Conservation (phyloP, 2,329 filamentous ascomycete species). For the Aspergillus uvarum region DNA sequence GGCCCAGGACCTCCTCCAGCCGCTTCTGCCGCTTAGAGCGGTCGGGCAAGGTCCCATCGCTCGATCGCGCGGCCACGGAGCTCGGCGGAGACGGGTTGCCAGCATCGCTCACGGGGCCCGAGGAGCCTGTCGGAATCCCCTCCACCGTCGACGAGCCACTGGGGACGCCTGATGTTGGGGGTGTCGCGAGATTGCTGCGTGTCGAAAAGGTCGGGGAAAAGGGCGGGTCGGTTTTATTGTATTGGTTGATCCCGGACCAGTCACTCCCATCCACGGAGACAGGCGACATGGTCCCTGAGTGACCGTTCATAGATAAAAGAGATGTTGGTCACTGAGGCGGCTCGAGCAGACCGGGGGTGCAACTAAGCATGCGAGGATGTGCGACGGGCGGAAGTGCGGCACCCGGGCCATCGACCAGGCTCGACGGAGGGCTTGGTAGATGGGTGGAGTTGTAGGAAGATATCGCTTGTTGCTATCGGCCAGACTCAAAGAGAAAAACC, state of each 20-base stretch:
- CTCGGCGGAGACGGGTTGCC: slow-evolving; percentile 77
- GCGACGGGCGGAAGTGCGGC: slow-evolving; percentile 4
- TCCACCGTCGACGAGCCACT: slow-evolving; percentile 57
- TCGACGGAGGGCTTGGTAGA: slow-evolving; percentile 7
- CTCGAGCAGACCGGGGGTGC: slow-evolving; percentile 3
- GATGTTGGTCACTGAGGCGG: slow-evolving; percentile 11
- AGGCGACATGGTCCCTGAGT: slow-evolving; percentile 76
- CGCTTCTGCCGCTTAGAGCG: slow-evolving; percentile 58
- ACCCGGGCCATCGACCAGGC: slow-evolving; percentile 11
- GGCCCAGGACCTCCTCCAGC: slow-evolving; percentile 69
- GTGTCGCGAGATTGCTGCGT: slow-evolving; percentile 59
- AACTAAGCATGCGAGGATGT: slow-evolving; percentile 18
- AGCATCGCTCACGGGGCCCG: slow-evolving; percentile 29
- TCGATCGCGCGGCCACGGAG: slow-evolving; percentile 73
- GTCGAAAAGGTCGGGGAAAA: slow-evolving; percentile 52
- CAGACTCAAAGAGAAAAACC: slow-evolving; percentile 4
- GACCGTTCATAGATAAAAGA: slow-evolving; percentile 62
- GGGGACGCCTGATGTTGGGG: slow-evolving; percentile 63
- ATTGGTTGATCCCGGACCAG: slow-evolving; percentile 71
- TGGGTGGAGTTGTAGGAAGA: slow-evolving; percentile 4
- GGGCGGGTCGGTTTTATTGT: slow-evolving; percentile 51
- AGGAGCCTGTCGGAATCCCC: slow-evolving; percentile 24
- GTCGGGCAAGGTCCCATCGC: slow-evolving; percentile 69
- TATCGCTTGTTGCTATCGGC: slow-evolving; percentile 13
- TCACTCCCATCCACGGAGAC: slow-evolving; percentile 80